These are phyloP conservation scores for Fusarium penzigii DNA, from an alignment of 2,329 filamentous ascomycete genomes.

Conservation along the genomic window DNA sequence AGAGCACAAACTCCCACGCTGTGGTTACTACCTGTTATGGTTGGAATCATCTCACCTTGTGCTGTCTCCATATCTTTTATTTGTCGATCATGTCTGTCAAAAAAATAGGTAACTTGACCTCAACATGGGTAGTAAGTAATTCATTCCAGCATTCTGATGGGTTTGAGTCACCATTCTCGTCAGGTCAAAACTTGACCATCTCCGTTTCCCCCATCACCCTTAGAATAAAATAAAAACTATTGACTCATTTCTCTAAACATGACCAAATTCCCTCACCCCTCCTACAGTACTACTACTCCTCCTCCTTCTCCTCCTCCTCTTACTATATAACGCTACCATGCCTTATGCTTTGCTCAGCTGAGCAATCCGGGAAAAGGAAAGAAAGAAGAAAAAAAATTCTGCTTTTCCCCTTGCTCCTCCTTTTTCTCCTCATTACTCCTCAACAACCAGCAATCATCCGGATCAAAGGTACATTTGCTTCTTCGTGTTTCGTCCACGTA, in stretches of 20 bases:
- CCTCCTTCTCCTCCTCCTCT: too few species aligned
- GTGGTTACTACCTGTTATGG: constrained; percentile 21
- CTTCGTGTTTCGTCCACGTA: constrained; percentile 27
- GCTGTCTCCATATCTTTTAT: constrained; percentile 16
- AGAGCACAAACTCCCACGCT: constrained; percentile 21
- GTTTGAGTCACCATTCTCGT: not conserved
- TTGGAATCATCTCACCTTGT: constrained; percentile 9
- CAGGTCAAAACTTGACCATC: not conserved
- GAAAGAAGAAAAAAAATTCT: not conserved
- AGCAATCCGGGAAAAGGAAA: not conserved
- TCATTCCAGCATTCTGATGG: not conserved
- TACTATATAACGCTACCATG: not conserved
- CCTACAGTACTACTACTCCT: too few species aligned
- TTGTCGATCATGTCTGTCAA: constrained; percentile 1
- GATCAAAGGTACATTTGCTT: constrained; percentile 26
- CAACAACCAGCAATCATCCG: constrained; percentile 26
- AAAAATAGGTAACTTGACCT: not conserved
- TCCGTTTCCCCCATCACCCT: not conserved
- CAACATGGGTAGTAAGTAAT: not conserved
- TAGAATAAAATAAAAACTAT: not conserved
- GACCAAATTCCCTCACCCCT: not conserved
- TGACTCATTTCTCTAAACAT: not conserved
- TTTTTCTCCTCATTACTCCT: constrained; percentile 3
- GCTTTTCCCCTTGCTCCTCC: not conserved
- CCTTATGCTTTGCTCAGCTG: not conserved